phyloP scores from a whole-genome alignment of 148 eudicot genomes.

The Rhododendron ferrugineum region DNA sequence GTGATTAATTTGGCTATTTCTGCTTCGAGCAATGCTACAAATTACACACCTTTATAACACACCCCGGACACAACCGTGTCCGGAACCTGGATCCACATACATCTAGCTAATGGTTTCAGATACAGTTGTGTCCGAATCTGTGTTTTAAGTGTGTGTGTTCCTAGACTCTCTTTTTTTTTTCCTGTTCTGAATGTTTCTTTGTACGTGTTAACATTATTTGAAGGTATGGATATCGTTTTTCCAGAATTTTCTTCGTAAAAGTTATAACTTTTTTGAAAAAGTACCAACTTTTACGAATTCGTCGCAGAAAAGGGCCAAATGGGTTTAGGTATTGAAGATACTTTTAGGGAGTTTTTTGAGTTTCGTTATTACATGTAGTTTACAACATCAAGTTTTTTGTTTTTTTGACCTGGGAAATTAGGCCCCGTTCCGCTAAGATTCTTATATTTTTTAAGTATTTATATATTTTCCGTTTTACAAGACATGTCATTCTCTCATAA shows the following conservation, averaged over 20 bases:
- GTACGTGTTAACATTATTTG: not conserved
- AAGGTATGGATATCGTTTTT: not conserved
- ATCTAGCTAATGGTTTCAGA: not conserved
- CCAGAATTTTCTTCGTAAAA: not conserved
- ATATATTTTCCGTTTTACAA: too few relatives aligned
- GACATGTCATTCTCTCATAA: not conserved
- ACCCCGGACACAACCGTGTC: not conserved
- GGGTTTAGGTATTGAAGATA: not conserved
- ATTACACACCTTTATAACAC: not conserved
- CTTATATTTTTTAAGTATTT: too few relatives aligned
- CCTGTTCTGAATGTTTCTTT: not conserved
- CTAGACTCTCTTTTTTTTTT: too few relatives aligned
- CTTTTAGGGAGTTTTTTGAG: not conserved
- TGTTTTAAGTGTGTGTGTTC: too few relatives aligned
- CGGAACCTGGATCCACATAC: not conserved
- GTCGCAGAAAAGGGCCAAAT: too few relatives aligned
- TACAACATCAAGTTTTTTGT: not conserved
- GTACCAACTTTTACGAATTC: too few relatives aligned
- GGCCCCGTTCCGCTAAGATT: too few relatives aligned
- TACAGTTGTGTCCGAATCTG: not conserved
- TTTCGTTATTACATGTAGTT: not conserved
- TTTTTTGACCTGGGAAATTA: too few relatives aligned
- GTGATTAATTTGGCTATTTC: not conserved
- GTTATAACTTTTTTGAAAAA: not conserved
- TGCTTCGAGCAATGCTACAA: not conserved